Conservation (phyloP, 305 asterid species). For the Fraxinus paxiana region DNA sequence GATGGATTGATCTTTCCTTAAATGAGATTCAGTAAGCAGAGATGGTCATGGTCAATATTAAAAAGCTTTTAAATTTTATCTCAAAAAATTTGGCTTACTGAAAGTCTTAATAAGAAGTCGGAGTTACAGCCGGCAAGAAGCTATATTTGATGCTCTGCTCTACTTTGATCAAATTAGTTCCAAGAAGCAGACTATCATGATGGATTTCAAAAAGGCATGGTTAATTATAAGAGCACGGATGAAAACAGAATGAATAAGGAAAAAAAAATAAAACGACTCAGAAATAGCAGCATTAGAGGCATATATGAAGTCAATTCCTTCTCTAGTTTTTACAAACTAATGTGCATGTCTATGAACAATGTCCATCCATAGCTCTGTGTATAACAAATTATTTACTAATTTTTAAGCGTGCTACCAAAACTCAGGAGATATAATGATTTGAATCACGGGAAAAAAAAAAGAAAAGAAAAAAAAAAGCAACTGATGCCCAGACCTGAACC, state of each 20-base stretch:
- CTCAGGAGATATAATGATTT: conserved; percentile 8
- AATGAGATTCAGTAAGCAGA: neutral
- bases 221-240: neutral
- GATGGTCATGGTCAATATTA: neutral
- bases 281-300: neutral
- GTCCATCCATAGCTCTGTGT: neutral
- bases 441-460: conserved; percentile 17
- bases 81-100: neutral
- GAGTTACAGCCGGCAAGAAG: neutral
- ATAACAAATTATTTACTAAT: neutral
- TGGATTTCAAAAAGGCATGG: neutral
- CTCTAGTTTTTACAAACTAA: neutral
- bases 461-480: neutral
- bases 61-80: neutral
- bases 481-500: conserved; percentile 44
- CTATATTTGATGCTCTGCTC: neutral
- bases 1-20: neutral
- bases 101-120: neutral
- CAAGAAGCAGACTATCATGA: neutral
- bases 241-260: neutral
- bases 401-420: neutral
- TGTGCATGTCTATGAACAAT: neutral
- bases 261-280: neutral
- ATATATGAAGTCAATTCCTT: neutral
- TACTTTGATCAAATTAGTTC: neutral